These are phyloP conservation scores for Candida ortonii DNA, from an alignment of 805 yeast species.

Conservation along the genomic window DNA sequence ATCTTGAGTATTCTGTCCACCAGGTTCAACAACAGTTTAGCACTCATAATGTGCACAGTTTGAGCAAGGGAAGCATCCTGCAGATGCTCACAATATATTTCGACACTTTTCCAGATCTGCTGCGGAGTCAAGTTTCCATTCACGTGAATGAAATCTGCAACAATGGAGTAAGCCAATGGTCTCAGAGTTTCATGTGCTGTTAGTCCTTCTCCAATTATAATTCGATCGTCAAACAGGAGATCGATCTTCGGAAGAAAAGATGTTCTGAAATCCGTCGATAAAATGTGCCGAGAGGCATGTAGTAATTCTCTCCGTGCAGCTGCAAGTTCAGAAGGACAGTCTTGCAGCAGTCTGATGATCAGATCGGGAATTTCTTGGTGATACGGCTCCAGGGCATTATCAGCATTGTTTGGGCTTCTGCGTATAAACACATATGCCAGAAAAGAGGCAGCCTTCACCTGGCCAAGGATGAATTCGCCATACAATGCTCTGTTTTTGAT, in stretches of 20 bases:
- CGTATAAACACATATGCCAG: slow-evolving; percentile 88
- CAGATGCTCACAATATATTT: slow-evolving; percentile 73
- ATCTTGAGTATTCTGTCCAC: slow-evolving; percentile 84
- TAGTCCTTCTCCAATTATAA: slow-evolving; percentile 87
- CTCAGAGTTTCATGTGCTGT: slow-evolving; percentile 87
- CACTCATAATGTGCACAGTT: slow-evolving; percentile 95
- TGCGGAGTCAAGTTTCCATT: slow-evolving; percentile 76
- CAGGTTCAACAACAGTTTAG: slow-evolving; percentile 79
- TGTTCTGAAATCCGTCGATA: slow-evolving; percentile 81
- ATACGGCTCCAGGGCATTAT: slow-evolving; percentile 56
- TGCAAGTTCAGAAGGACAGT: slow-evolving; percentile 91
- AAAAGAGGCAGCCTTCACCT: slow-evolving; percentile 94
- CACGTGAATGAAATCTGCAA: slow-evolving; percentile 94
- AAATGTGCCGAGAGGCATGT: slow-evolving; percentile 93
- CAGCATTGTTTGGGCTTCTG: slow-evolving; percentile 68
- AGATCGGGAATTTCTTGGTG: slow-evolving; percentile 77
- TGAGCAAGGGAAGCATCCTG: slow-evolving; percentile 80
- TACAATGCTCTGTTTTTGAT: slow-evolving; percentile 75
- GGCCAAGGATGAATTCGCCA: slow-evolving; percentile 87
- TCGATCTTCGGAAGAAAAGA: slow-evolving; percentile 85
- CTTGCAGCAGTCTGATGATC: slow-evolving; percentile 81
- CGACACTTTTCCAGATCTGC: slow-evolving; percentile 85
- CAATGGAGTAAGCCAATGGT: slow-evolving; percentile 91
- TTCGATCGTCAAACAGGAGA: slow-evolving; percentile 78
- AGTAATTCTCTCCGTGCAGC: slow-evolving; percentile 88